Percentiles rank a stretch among this genome's conserved stretches.
These are phyloP conservation scores for Dicorynia guianensis DNA, from an alignment of 306 rosid species.

Conservation along the genomic window DNA sequence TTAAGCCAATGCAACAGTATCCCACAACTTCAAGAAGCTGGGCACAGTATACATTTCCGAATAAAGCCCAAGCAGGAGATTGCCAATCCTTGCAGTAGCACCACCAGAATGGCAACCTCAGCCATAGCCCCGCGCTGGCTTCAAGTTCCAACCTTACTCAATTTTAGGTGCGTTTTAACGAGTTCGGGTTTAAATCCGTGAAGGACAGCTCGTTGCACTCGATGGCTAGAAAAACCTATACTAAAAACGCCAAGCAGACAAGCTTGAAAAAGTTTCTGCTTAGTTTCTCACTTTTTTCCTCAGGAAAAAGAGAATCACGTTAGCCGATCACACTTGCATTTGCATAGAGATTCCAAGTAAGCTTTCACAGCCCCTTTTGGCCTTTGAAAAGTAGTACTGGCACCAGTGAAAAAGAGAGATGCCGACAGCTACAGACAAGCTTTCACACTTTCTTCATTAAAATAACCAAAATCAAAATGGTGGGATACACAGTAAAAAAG, in stretches of 20 bases:
- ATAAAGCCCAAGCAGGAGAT: background rate
- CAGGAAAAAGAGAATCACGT: background rate
- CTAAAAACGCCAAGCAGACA: conserved; percentile 41
- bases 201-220: conserved; percentile 39
- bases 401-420: background rate
- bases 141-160: conserved; percentile 42
- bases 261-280: conserved; percentile 37
- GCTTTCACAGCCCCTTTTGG: conserved; percentile 24
- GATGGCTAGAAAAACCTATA: background rate
- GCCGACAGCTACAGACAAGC: conserved; percentile 44
- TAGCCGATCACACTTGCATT: conserved; percentile 10
- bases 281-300: conserved; percentile 33
- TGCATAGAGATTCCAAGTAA: conserved; percentile 46
- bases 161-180: background rate
- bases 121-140: conserved; percentile 23
- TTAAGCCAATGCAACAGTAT: background rate
- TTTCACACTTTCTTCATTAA: conserved; percentile 45
- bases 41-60: background rate
- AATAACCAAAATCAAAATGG: conserved; percentile 31
- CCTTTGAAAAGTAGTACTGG: conserved; percentile 17
- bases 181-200: background rate
- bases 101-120: conserved; percentile 12
- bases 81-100: background rate
- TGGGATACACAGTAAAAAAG: conserved; percentile 34
- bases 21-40: background rate